Base-by-base conservation (phyloP, 1,139 yeast genomes). In the Arxiozyma heterogenica region DNA sequence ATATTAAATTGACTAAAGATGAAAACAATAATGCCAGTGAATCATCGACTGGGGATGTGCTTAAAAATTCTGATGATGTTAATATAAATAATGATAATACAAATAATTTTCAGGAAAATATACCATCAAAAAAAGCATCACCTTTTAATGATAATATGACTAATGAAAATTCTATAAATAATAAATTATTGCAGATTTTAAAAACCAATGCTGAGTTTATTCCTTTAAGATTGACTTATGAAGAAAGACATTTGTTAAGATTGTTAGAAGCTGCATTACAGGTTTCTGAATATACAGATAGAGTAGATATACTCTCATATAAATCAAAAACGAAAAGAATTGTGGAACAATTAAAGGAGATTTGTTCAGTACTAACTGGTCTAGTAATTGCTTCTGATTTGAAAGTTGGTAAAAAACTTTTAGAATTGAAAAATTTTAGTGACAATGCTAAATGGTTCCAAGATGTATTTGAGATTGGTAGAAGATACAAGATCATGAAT, bases 401-500 rank as follows among this genome's bases (percentile, higher is more conserved):
- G 74, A 83, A 83, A 64, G 71, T 74, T 30, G 93, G 93, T 7
- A 82, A 81, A 59, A 75, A 71, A 50, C 71, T 85, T 56, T 75
- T 85, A 48, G 79, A 81, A 56, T 78, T 82, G 64, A 82, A 82
- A 62, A 82, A 83, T 59, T 84, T 83, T 61, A 73, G 78, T 42
- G 82, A 80, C 55, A 82, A 84, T 64, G 82, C 84, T 1, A 80
- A 77, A 44, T 84, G 90, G 88, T 84, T 80, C 65, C 76, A 84
- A 63, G 70, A 68, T 45, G 72, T 84, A 18, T 84, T 84, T 66
- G 93, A 84, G 67, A 79, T 84, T 57, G 93, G 93, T 27, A 75
- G 93, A 60, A 75, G 93, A 51, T 84, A 84, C 69, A 84, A 84
- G 64, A 81, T 85, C 59, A 82, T 84, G 89, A 84, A 84, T 64